Evolutionary conservation across 305 asterid genomes (phyloP).

Genomic region (Solanum hybrid): DNA sequence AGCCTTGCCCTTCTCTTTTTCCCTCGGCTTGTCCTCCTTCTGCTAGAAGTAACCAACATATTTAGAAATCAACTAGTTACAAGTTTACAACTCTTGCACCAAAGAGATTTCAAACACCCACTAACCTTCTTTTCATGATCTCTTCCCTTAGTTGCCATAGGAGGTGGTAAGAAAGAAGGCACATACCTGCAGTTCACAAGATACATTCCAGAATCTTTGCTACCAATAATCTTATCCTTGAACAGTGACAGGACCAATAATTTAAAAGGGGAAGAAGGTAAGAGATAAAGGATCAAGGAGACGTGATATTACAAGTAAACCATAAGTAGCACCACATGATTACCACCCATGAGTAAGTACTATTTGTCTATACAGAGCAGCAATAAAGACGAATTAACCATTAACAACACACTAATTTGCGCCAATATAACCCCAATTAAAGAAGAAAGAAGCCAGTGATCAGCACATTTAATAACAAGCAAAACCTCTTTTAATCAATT

Average conservation of each 20-base stretch:
- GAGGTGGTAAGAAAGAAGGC: conserved; percentile 90
- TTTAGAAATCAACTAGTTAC: not conserved
- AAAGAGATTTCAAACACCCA: not conserved
- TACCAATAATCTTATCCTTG: conserved; percentile 16
- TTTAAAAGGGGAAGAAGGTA: not conserved
- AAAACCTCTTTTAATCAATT: not conserved
- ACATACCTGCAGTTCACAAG: conserved; percentile 79
- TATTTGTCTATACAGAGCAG: not conserved
- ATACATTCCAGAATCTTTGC: conserved; percentile 42
- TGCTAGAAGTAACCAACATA: conserved; percentile 19
- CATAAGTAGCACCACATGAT: not conserved
- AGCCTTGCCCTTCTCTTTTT: conserved; percentile 69
- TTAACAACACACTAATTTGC: not conserved
- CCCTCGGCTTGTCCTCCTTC: conserved; percentile 70
- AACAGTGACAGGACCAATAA: conserved; percentile 6
- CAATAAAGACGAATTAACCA: not conserved
- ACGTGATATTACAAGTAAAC: not conserved
- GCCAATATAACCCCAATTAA: not conserved
- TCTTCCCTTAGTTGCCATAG: conserved; percentile 74
- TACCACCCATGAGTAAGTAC: not conserved
- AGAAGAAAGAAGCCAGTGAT: not conserved
- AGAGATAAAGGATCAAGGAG: not conserved
- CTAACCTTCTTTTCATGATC: conserved; percentile 82
- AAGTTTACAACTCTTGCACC: not conserved
- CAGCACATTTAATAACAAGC: not conserved